A percentile compares a stretch with the other conserved stretches of the same genome.
Evolutionary conservation across 2,329 filamentous ascomycete genomes (phyloP).

Genomic region (Sporothrix pallida): DNA sequence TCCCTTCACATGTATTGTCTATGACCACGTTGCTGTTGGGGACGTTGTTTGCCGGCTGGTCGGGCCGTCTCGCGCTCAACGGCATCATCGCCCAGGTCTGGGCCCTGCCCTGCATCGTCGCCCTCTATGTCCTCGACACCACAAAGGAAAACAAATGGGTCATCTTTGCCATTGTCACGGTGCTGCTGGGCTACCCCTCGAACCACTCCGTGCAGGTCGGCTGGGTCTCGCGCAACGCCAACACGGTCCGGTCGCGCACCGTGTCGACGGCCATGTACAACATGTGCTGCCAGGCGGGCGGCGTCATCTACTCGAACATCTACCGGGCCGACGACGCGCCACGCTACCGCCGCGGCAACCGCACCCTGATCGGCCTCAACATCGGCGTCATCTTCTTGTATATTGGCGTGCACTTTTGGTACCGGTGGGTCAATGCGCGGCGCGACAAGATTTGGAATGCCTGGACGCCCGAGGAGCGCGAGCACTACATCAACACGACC

Average conservation of each 20-base stretch:
- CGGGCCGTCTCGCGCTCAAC: conserved; percentile 57
- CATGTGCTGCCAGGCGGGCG: conserved; percentile 54
- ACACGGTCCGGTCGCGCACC: conserved; percentile 65
- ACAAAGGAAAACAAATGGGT: conserved; percentile 50
- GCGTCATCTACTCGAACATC: conserved; percentile 51
- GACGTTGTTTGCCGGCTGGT: conserved; percentile 51
- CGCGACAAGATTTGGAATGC: conserved; percentile 42
- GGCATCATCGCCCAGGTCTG: conserved; percentile 61
- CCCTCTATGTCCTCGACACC: conserved; percentile 52
- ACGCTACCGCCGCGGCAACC: conserved; percentile 61
- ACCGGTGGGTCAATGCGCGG: conserved; percentile 45
- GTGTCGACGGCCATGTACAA: conserved; percentile 70
- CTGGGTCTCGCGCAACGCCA: conserved; percentile 63
- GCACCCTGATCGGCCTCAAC: conserved; percentile 56
- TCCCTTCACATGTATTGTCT: conserved; percentile 53
- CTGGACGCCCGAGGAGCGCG: conserved; percentile 42
- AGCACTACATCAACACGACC: conserved; percentile 43
- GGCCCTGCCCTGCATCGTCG: conserved; percentile 64
- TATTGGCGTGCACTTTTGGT: conserved; percentile 43
- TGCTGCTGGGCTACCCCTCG: conserved; percentile 51
- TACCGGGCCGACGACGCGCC: conserved; percentile 51
- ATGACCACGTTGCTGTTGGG: conserved; percentile 48
- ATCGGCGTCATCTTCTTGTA: conserved; percentile 45
- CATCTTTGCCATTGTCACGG: conserved; percentile 50
- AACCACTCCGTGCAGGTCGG: conserved; percentile 56